A percentile compares a stretch with the other conserved stretches of the same genome.
Evolutionary conservation across 805 yeast species (phyloP).

Genomic region (Candida ficus): DNA sequence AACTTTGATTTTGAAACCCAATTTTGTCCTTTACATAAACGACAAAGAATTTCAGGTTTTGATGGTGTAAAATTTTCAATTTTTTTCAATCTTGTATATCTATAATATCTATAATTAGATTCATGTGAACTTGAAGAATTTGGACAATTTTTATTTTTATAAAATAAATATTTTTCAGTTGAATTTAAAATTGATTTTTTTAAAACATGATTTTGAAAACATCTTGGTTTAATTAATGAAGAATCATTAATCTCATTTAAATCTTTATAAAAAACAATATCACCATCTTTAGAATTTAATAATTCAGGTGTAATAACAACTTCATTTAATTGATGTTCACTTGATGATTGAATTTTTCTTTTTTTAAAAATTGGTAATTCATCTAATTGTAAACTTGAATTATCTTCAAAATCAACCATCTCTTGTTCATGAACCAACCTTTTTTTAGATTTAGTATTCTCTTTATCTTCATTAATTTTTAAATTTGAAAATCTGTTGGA

Average conservation of each 20-base stretch:
- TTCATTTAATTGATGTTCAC: too few species aligned
- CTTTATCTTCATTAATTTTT: conserved; percentile 5
- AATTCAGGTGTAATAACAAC: conserved; percentile 3
- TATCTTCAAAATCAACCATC: not conserved
- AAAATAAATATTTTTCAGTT: conserved; percentile 7
- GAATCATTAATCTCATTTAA: conserved; percentile 2
- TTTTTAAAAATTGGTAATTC: conserved; percentile 4
- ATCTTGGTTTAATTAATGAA: conserved; percentile 19
- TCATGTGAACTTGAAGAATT: conserved; percentile 8
- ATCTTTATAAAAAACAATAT: conserved; percentile 14
- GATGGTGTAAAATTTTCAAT: not conserved
- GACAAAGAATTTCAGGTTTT: conserved; percentile 18
- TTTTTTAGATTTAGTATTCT: not conserved
- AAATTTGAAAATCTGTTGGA: conserved; percentile 3
- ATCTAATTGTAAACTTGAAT: conserved; percentile 6
- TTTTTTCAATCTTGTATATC: conserved; percentile 11
- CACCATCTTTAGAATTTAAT: conserved; percentile 9
- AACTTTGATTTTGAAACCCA: conserved; percentile 17
- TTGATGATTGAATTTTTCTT: too few species aligned
- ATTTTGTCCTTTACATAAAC: conserved; percentile 24
- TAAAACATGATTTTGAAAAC: conserved; percentile 19
- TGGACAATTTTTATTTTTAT: conserved; percentile 17
- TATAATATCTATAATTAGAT: conserved; percentile 3
- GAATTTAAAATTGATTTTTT: conserved; percentile 1
- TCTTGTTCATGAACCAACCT: not conserved